Evolutionary conservation across 2,329 filamentous ascomycete genomes (phyloP).

Genomic region (Fusarium veterinarium): DNA sequence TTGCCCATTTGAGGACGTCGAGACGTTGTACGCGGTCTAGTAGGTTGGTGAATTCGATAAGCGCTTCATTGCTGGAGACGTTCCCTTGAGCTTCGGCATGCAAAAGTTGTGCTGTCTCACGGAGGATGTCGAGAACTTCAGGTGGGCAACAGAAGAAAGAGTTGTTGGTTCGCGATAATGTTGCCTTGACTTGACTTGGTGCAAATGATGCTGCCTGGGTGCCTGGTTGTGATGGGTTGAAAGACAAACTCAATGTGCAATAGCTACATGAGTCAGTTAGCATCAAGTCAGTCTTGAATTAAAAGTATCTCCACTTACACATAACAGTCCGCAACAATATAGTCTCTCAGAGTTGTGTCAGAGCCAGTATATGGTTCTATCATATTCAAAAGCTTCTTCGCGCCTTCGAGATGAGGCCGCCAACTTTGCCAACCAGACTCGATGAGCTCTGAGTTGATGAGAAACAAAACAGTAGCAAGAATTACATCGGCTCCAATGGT

Average conservation of each 20-base stretch:
- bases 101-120: conserved; percentile 54
- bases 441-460: conserved; percentile 62
- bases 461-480: conserved; percentile 60
- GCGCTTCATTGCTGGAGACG: conserved; percentile 39
- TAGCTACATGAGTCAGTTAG: conserved; percentile 48
- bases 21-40: conserved; percentile 52
- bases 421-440: conserved; percentile 60
- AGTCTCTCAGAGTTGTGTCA: conserved; percentile 53
- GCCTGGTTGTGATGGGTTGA: conserved; percentile 49
- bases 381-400: conserved; percentile 55
- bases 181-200: conserved; percentile 49
- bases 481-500: conserved; percentile 53
- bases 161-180: conserved; percentile 54
- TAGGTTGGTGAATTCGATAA: conserved; percentile 47
- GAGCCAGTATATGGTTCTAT: conserved; percentile 50
- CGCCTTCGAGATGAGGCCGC: conserved; percentile 59
- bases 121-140: conserved; percentile 55
- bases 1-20: conserved; percentile 55
- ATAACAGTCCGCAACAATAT: conserved; percentile 60
- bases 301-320: conserved; percentile 47
- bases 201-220: conserved; percentile 48
- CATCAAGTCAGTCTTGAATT: background rate
- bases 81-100: conserved; percentile 43
- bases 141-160: conserved; percentile 61
- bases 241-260: conserved; percentile 57